Base-by-base conservation (phyloP, 768 basidiomycete species). In the Russula dissimulans region DNA sequence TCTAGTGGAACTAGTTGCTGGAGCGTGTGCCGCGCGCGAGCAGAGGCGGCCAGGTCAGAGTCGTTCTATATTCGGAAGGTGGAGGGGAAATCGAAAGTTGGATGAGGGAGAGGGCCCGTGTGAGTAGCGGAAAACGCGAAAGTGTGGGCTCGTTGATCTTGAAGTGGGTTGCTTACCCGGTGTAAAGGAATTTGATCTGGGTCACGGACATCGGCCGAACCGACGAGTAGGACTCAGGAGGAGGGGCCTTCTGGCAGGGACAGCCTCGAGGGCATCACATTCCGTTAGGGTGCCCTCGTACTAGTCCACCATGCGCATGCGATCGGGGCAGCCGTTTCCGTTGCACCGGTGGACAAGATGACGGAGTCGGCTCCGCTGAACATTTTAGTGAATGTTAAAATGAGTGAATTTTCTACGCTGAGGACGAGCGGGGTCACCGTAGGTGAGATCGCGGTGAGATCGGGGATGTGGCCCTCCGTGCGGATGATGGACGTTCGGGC, bases 261-360 rank as follows among this genome's bases (percentile, higher is more conserved):
- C 72, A 0, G 48, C 71, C 68, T 86, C 85, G 54, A 88, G 74
- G 0, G 85, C 86, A 67, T 87, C 85, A 66, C 82, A 87, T 2
- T 85, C 78, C 70, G 86, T 87, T 39, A 88, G 62, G 0, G 84
- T 84, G 9, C 84, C 85, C 51, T 84, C 81, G 64, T n/a, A n/a
- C n/a, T 80, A 82, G 65, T 81, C 79, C 5, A 86, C 84, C 32
- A 73, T 75, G 67, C 77, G 78, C 3, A 81, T 85, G 36, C 79
- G 68, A 65, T 81, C 80, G 41, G 75, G 73, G 0, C 79, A 79
- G 7, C 82, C 84, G 64, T 82, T 82, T 0, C 82, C 82, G 84
- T 84, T 0, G 85, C 80, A 12, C 78, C 78, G 0, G 77, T 77
- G 17, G 74, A 63, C 62, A 75, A 79, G 54, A 76, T 65, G 17